Base-by-base conservation (phyloP, 2,329 filamentous ascomycete genomes). In the Neodidymelliopsis sp. region DNA sequence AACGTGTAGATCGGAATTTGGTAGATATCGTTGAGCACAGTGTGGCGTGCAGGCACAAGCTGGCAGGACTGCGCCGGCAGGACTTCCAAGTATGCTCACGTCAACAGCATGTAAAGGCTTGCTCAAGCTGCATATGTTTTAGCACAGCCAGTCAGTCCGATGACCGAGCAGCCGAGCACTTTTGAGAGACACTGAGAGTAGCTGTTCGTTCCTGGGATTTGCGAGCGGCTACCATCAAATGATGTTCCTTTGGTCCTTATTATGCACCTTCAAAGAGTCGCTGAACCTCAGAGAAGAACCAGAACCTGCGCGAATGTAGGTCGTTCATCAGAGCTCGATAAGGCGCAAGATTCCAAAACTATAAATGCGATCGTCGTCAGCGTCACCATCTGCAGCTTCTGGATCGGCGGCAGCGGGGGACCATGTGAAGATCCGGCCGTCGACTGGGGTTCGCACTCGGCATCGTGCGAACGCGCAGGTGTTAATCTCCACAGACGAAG, bases 401-500 rank as follows among this genome's bases (percentile, higher is more conserved):
- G 30, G 35, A 51, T 30, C 39, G 30, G 36, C 33, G 49, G 37
- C 28, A 46, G 42, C 42, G 37, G 42, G 41, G 41, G 18, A 37
- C 49, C 49, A 37, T 46, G 42, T 33, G 49, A 46, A 52, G 42
- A 52, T 52, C 48, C 8, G 22, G 29, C 39, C 25, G 12, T 42
- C 41, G 41, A 9, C 27, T 33, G 27, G 31, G 31, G 38, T 22
- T 38, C 20, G 31, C 44, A 31, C 33, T 29, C 34, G 27, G 29
- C 29, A 44, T 19, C 19, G 11, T 40, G 30, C 24, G 40, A 34
- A 33, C 25, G 29, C 36, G 35, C 19, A 45, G 18, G 23, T 28
- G 29, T 50, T 29, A 50, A 45, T 50, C 27, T 50, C 47, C 47
- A 50, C 47, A 31, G 7, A 40, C 19, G 25, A 29, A 36, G 9